Base-by-base conservation (phyloP, 305 asterid genomes). In the Fraxinus sp. region DNA sequence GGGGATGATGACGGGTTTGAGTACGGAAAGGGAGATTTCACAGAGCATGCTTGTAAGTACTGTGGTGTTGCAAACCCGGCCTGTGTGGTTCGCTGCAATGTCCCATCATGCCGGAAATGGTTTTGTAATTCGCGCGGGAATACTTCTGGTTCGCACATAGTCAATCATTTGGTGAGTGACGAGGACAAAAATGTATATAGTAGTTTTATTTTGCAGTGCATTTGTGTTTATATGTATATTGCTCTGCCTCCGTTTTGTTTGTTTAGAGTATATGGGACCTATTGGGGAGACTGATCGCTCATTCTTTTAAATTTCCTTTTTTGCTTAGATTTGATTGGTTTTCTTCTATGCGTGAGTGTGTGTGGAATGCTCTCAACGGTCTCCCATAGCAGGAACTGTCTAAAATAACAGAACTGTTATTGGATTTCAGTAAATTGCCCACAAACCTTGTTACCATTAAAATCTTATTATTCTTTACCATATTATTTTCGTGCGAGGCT, bases 31-130 rank as follows among this genome's bases (percentile, higher is more conserved):
- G 99, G 98, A 33, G 97, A 94, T 88, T 94, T 92, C 81, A 85
- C 92, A 3, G 98, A 96, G 91, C 97, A 96, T 84, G 98, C 98
- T 79, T 96, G 99, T 87, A 89, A 88, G 90, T 96, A 96, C 83
- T 96, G 98, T 41, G 99, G 99, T 74, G 95, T 96, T 82, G 64
- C 99, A 4, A 96, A 96, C 88, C 99, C 99, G 2, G 98, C 99
- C 0, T 94, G 99, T 75, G 99, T 96, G n/a, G 98, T 89, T 26
- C 88, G 98, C 84, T 96, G 99, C 87, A 96, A 96, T 84, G 97
- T 96, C 79, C 98, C 98, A 0, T 93, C 98, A 0, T 96, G 99
- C 85, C 90, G 99, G 85, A 94, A 94, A 55, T 96, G 99, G 99
- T 94, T 96, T 84, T 96, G 99, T 85, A 96, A 96, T 86, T 94